Percentiles rank a stretch among this genome's conserved stretches.
Evolutionary conservation across 495 filamentous ascomycete species (phyloP).

Genomic region (Chaetomidium leptoderma): DNA sequence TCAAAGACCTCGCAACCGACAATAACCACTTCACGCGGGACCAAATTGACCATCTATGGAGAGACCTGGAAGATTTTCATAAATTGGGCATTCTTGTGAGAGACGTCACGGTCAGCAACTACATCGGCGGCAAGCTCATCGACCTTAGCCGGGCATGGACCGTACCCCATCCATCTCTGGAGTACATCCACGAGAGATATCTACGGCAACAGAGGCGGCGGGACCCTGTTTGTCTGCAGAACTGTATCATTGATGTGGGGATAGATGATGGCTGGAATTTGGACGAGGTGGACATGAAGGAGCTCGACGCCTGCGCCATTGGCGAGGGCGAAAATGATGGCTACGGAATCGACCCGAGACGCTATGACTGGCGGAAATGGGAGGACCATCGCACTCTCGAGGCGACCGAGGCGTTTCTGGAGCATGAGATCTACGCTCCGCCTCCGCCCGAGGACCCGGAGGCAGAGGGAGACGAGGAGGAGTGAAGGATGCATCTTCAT

Average conservation of each 20-base stretch:
- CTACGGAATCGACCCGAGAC: neutral
- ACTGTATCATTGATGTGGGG: neutral
- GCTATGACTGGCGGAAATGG: constrained; percentile 4
- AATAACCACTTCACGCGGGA: neutral
- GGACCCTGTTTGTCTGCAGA: neutral
- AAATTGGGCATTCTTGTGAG: constrained; percentile 17
- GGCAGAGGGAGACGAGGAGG: too few species aligned
- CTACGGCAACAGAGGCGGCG: neutral
- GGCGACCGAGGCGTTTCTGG: too few species aligned
- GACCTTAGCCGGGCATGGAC: constrained; percentile 24
- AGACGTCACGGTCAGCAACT: constrained; percentile 15
- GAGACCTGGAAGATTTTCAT: constrained; percentile 14
- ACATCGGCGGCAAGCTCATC: constrained; percentile 18
- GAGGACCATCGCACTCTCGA: neutral
- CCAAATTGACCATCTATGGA: constrained; percentile 7
- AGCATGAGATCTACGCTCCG: too few species aligned
- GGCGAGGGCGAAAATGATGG: neutral
- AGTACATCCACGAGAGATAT: neutral
- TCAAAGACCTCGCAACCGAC: constrained; percentile 12
- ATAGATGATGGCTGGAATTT: neutral
- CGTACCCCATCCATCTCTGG: constrained; percentile 6
- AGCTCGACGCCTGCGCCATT: neutral
- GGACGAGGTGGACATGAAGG: neutral
- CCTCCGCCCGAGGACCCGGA: too few species aligned
- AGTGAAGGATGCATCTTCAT: too few species aligned